Conservation (phyloP, 345 rosid species). For the Leavenworthia alabamica region DNA sequence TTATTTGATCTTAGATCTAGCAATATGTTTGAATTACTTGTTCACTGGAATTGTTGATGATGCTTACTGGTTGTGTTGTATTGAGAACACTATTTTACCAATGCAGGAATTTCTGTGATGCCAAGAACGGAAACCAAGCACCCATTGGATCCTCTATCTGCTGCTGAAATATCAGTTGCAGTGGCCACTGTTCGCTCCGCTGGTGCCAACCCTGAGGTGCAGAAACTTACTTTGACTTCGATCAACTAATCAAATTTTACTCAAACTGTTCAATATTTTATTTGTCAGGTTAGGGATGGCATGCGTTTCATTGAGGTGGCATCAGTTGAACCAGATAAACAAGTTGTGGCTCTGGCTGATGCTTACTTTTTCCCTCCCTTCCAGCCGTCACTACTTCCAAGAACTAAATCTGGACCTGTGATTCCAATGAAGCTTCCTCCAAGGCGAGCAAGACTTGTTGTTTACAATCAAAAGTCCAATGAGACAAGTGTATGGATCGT, state of each 20-base stretch:
- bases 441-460: constrained; percentile 73
- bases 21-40: background rate
- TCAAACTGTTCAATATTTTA: constrained; percentile 12
- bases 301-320: constrained; percentile 90
- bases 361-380: constrained; percentile 93
- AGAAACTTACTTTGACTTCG: background rate
- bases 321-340: constrained; percentile 72
- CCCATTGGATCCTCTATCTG: constrained; percentile 82
- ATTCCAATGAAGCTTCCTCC: constrained; percentile 87
- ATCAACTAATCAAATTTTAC: background rate
- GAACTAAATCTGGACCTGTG: constrained; percentile 71
- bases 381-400: constrained; percentile 84
- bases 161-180: constrained; percentile 82
- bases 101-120: constrained; percentile 53
- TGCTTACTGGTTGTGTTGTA: too few relatives aligned
- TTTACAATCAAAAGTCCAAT: constrained; percentile 76
- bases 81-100: constrained; percentile 2
- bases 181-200: constrained; percentile 91
- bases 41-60: too few relatives aligned
- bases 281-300: constrained; percentile 72
- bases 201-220: constrained; percentile 90
- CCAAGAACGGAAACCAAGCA: constrained; percentile 76
- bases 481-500: constrained; percentile 85
- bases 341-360: constrained; percentile 82
- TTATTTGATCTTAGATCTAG: background rate